Conservation (phyloP, 768 basidiomycete species). For the Boletus patriciae region DNA sequence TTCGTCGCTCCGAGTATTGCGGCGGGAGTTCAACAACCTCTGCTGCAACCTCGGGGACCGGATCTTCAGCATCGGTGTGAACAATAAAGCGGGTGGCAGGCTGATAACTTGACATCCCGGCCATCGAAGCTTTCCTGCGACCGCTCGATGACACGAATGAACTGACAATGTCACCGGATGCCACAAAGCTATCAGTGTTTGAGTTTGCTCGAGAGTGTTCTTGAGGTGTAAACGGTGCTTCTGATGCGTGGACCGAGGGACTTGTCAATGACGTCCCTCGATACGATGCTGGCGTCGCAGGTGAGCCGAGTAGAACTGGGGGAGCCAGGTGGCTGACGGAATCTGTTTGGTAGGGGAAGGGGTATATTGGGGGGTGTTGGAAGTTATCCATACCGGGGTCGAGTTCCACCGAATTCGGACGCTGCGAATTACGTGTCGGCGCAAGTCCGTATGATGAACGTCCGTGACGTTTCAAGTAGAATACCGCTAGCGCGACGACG, state of each 20-base stretch:
- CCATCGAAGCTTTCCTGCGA: conserved; percentile 56
- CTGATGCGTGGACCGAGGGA: conserved; percentile 12
- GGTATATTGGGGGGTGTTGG: conserved; percentile 37
- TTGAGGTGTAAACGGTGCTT: neutral
- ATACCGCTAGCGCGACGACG: conserved; percentile 49
- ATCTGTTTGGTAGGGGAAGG: conserved; percentile 33
- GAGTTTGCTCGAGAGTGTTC: conserved; percentile 24
- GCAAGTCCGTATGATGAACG: conserved; percentile 32
- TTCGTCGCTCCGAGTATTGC: conserved; percentile 59
- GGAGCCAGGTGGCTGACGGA: conserved; percentile 18
- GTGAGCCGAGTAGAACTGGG: conserved; percentile 6
- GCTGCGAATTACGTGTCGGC: conserved; percentile 29
- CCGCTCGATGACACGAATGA: conserved; percentile 39
- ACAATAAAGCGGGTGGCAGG: conserved; percentile 56
- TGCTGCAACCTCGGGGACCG: conserved; percentile 41
- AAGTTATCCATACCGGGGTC: conserved; percentile 21
- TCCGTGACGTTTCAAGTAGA: conserved; percentile 41
- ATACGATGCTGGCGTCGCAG: neutral
- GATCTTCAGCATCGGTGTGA: conserved; percentile 70
- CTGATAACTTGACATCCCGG: conserved; percentile 43
- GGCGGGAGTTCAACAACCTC: conserved; percentile 76
- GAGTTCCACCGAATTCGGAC: conserved; percentile 42
- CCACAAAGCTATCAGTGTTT: conserved; percentile 18
- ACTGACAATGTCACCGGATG: conserved; percentile 19
- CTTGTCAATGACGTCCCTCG: conserved; percentile 4